These are phyloP conservation scores for Fusarium ramigenum DNA, from an alignment of 2,329 filamentous ascomycete species.

Conservation along the genomic window DNA sequence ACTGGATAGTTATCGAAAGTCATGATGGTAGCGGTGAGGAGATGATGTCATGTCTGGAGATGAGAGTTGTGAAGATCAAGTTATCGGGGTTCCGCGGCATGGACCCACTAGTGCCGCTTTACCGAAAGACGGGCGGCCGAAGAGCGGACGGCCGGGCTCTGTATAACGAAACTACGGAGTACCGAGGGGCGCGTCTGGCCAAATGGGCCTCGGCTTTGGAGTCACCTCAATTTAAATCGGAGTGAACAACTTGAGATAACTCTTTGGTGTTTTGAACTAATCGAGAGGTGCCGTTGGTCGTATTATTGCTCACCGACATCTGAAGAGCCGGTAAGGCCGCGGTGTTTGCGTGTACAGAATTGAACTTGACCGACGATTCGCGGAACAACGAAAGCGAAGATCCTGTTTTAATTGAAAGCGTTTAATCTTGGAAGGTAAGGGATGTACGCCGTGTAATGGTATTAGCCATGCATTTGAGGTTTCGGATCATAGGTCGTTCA, in stretches of 20 bases:
- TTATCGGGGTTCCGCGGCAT: not conserved
- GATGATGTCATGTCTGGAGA: not conserved
- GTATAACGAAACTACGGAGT: not conserved
- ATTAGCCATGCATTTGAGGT: fast-evolving
- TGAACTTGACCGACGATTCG: not conserved
- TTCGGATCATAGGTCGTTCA: fast-evolving
- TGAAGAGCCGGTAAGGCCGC: not conserved
- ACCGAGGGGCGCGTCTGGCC: fast-evolving
- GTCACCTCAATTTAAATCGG: fast-evolving
- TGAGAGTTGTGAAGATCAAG: not conserved
- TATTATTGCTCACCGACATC: not conserved
- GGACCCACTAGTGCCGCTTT: not conserved
- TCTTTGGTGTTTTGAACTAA: fast-evolving
- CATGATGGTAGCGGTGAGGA: not conserved
- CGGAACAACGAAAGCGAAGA: fast-evolving
- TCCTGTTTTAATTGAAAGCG: too few relatives aligned
- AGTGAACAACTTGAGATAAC: fast-evolving
- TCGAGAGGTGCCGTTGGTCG: fast-evolving
- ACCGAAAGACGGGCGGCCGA: too few relatives aligned
- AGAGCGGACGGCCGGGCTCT: too few relatives aligned
- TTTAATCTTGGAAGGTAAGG: fast-evolving
- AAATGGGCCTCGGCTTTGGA: not conserved
- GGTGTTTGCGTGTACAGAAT: fast-evolving
- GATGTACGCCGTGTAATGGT: fast-evolving
- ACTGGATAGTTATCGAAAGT: not conserved